phyloP scores from a whole-genome alignment of 1,139 yeast species.

The Candida pseudocylindracea region DNA sequence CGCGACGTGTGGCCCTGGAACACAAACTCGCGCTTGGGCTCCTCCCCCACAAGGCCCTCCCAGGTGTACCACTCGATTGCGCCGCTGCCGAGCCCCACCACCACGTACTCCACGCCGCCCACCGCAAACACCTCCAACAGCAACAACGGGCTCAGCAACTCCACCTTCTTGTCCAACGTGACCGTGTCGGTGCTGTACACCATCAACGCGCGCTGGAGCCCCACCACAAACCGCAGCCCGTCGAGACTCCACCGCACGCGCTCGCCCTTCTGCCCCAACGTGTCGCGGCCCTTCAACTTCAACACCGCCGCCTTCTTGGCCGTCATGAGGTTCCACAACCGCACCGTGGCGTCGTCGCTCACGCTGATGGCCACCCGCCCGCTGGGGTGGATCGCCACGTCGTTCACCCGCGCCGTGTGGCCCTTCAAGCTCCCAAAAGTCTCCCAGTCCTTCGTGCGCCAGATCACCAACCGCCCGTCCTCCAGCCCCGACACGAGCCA shows the following conservation, averaged over 20 bases:
- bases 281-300: slow-evolving; percentile 46
- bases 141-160: slow-evolving; percentile 41
- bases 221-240: slow-evolving; percentile 59
- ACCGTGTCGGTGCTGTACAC: slow-evolving; percentile 44
- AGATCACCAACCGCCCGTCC: slow-evolving; percentile 73
- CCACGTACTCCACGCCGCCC: slow-evolving; percentile 28
- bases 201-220: slow-evolving; percentile 38
- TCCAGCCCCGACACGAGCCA: slow-evolving; percentile 87
- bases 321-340: slow-evolving; percentile 93
- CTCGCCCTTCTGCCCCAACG: slow-evolving; percentile 42
- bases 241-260: slow-evolving; percentile 38
- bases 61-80: slow-evolving; percentile 24
- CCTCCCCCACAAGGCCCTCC: slow-evolving; percentile 8
- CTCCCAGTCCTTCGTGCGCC: slow-evolving; percentile 98
- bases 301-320: slow-evolving; percentile 83
- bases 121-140: slow-evolving; percentile 29
- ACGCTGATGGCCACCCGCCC: slow-evolving; percentile 84
- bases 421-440: slow-evolving; percentile 74
- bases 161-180: slow-evolving; percentile 24
- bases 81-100: slow-evolving; percentile 57
- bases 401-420: slow-evolving; percentile 57
- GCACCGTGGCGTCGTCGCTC: slow-evolving; percentile 60
- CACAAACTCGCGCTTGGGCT: slow-evolving; percentile 20
- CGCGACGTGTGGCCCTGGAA: slow-evolving; percentile 70
- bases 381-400: slow-evolving; percentile 77